Base-by-base conservation (phyloP, 768 basidiomycete species). In the Termitomyces bulborhizus region DNA sequence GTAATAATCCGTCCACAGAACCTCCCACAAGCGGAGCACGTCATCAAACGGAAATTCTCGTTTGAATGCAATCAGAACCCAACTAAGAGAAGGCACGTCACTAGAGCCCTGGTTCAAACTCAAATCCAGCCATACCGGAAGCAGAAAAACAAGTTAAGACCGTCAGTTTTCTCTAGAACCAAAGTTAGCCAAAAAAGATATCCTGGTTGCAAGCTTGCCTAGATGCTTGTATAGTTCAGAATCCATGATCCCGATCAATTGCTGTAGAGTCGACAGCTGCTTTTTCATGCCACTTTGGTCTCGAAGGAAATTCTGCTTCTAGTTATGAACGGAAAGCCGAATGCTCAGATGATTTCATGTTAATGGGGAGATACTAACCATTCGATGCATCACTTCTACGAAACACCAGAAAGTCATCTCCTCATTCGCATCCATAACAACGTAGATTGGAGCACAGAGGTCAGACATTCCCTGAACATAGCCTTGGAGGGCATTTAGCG, bases 391-490 rank as follows among this genome's bases (percentile, higher is more conserved):
- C 58, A 95, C 83, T 60, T 88, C 83, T 21, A 90, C 93, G 65
- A 99, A 93, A 65, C 93, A 93, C 94, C 95, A 98, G 71, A 98
- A 98, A 1, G 91, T 92, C 71, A 92, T 70, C 51, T 88, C 89
- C 64, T 96, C 94, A 59, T 97, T 88, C 6, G 84, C 90, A 51
- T 80, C 85, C 81, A 91, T 86, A 15, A 94, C 90, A 26, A 98
- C 86, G 65, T 98, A 98, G 6, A 98, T 71, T 12, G 97, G 97
- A 3, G 92, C 88, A 62, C 91, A 90, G 13, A 99, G 80, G 70
- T 99, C 97, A 2, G 91, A 93, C 97, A 98, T 98, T 32, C 97
- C 97, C 70, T 98, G 97, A 4, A 98, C 97, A 68, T 98, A 98
- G 29, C 95, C 93, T 88, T 57, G 1, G 6, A 45, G 50, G 56